Evolutionary conservation across 805 yeast species (phyloP).

Genomic region (Zygotorulaspora chibaensis): DNA sequence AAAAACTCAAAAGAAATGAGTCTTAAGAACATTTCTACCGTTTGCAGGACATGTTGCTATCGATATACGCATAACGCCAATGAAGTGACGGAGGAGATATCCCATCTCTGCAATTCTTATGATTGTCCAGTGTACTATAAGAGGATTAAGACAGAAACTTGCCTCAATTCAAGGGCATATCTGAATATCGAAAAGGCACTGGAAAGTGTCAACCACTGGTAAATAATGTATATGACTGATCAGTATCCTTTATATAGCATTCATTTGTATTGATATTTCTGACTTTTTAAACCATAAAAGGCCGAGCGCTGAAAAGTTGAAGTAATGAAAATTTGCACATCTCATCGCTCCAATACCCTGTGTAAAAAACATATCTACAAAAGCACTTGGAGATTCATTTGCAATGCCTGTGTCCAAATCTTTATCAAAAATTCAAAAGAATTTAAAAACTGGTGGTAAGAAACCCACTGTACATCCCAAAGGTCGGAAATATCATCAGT

Average conservation of each 20-base stretch:
- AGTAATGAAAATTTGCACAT: slow-evolving; percentile 9
- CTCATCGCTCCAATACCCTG: slow-evolving; percentile 6
- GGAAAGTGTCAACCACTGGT: slow-evolving; percentile 22
- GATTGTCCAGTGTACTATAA: slow-evolving; percentile 64
- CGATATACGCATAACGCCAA: slow-evolving; percentile 27
- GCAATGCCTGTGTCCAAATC: slow-evolving; percentile 35
- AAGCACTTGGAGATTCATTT: too few relatives aligned
- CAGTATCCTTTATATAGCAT: too few relatives aligned
- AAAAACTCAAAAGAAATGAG: slow-evolving; percentile 23
- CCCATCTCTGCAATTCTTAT: slow-evolving; percentile 47
- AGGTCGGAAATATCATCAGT: slow-evolving; percentile 81
- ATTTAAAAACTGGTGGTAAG: slow-evolving; percentile 26
- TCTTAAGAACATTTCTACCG: slow-evolving; percentile 27
- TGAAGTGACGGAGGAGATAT: slow-evolving; percentile 28
- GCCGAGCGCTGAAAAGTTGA: neutral
- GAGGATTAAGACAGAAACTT: slow-evolving; percentile 41
- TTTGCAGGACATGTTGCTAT: slow-evolving; percentile 39
- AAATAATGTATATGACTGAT: neutral
- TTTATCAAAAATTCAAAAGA: slow-evolving; percentile 32
- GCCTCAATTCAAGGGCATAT: slow-evolving; percentile 22
- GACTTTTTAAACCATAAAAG: too few relatives aligned
- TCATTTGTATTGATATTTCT: too few relatives aligned
- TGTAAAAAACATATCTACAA: too few relatives aligned
- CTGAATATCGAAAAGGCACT: slow-evolving; percentile 10
- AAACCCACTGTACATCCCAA: slow-evolving; percentile 58